These are phyloP conservation scores for Prinsepia uniflora DNA, from an alignment of 306 rosid species.

Conservation along the genomic window DNA sequence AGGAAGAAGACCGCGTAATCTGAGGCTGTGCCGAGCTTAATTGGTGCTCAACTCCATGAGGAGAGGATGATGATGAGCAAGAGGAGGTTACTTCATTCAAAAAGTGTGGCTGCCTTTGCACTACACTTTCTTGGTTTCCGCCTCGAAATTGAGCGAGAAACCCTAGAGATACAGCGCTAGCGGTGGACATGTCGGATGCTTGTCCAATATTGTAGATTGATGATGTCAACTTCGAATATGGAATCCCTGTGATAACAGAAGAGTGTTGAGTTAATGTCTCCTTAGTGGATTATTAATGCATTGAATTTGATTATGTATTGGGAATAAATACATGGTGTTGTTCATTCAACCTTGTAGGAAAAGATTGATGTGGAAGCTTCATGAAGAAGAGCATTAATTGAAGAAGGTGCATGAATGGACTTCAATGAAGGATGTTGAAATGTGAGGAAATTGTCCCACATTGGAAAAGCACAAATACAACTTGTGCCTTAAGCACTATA, in stretches of 20 bases:
- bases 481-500: too few species aligned
- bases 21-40: conserved; percentile 42
- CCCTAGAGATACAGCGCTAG: conserved; percentile 32
- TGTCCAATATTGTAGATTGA: conserved; percentile 3
- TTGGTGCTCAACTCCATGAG: conserved; percentile 33
- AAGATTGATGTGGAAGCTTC: too few species aligned
- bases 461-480: too few species aligned
- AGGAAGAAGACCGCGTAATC: conserved; percentile 30
- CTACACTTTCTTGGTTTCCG: conserved; percentile 24
- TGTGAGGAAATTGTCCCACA: too few species aligned
- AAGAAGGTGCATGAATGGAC: too few species aligned
- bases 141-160: conserved; percentile 34
- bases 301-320: too few species aligned
- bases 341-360: too few species aligned
- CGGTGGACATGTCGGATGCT: conserved; percentile 13
- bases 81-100: conserved; percentile 66
- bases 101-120: conserved; percentile 33
- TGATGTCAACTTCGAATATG: conserved; percentile 22
- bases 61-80: conserved; percentile 63
- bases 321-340: too few species aligned
- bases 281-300: too few species aligned
- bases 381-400: too few species aligned
- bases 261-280: too few species aligned
- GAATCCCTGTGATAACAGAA: conserved; percentile 14
- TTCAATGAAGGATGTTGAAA: too few species aligned